phyloP scores from a whole-genome alignment of 179 eudicot species.

The Beta macrorhiza region DNA sequence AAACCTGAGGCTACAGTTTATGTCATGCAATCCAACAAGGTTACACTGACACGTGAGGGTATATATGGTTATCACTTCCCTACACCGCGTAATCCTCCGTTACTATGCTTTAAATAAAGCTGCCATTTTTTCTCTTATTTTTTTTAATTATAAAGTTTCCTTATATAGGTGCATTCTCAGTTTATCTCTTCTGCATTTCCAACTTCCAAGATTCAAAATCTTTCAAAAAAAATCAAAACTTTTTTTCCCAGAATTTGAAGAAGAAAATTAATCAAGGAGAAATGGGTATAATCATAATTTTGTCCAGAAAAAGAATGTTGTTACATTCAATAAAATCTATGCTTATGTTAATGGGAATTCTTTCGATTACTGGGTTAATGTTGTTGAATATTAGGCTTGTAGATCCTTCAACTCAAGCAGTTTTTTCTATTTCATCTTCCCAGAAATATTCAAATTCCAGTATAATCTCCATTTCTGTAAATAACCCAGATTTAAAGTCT shows the following conservation, averaged over 20 bases:
- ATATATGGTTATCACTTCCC: not conserved
- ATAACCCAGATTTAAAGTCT: slow-evolving; percentile 12
- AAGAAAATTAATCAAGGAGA: slow-evolving; percentile 18
- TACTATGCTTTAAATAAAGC: not conserved
- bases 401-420: slow-evolving; percentile 31
- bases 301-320: slow-evolving; percentile 19
- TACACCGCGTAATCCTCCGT: not conserved
- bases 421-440: slow-evolving; percentile 20
- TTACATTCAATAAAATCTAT: slow-evolving; percentile 25
- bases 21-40: not conserved
- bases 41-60: not conserved
- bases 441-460: slow-evolving; percentile 25
- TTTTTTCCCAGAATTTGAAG: not conserved
- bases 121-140: too few species aligned
- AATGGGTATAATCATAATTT: slow-evolving; percentile 13
- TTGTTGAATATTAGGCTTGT: slow-evolving; percentile 34
- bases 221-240: too few species aligned
- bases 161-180: too few species aligned
- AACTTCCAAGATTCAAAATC: too few species aligned
- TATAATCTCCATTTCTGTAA: slow-evolving; percentile 28
- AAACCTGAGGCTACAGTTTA: not conserved
- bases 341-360: slow-evolving; percentile 22
- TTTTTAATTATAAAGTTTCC: too few species aligned
- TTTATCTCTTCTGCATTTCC: too few species aligned
- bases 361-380: slow-evolving; percentile 31